Evolutionary conservation across 2,329 filamentous ascomycete species (phyloP).

Genomic region (Volutella citrinella): DNA sequence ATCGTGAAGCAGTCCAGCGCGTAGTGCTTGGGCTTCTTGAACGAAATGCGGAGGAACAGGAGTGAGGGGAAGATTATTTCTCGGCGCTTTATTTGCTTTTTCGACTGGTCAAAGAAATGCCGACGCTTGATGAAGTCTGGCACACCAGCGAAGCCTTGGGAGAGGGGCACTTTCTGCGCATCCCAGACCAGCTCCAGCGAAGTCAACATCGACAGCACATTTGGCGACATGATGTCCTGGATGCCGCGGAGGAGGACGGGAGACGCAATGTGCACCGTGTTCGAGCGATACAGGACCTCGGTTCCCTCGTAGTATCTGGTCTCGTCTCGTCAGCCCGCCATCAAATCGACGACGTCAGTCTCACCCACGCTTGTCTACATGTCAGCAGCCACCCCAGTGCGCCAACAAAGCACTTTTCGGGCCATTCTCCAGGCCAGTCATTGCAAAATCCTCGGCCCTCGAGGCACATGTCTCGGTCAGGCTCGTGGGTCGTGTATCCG

Average conservation of each 20-base stretch:
- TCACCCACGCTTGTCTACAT: constrained; percentile 24
- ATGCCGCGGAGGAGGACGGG: constrained; percentile 14
- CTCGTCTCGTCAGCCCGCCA: background rate
- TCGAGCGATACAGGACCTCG: constrained; percentile 25
- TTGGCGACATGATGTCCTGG: constrained; percentile 10
- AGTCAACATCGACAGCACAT: constrained; percentile 11
- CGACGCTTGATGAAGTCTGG: too few species aligned
- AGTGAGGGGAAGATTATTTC: constrained; percentile 12
- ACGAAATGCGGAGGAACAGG: constrained; percentile 10
- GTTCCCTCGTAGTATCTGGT: constrained; percentile 25
- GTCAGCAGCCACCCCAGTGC: constrained; percentile 28
- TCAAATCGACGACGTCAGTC: background rate
- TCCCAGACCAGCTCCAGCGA: constrained; percentile 17
- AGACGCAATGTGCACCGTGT: constrained; percentile 22
- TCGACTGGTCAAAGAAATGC: background rate
- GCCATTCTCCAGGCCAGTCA: constrained; percentile 14
- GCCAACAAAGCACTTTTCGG: constrained; percentile 20
- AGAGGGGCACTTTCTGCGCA: constrained; percentile 8
- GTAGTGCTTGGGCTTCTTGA: constrained; percentile 8
- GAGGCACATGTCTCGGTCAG: constrained; percentile 12
- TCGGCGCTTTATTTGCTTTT: background rate
- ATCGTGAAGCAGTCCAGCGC: constrained; percentile 10
- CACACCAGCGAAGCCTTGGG: constrained; percentile 7
- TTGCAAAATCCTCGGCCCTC: constrained; percentile 9
- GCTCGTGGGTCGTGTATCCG: constrained; percentile 12